A percentile compares a stretch with the other conserved stretches of the same genome.
These are phyloP conservation scores for Penicillium oxalicum DNA, from an alignment of 2,329 filamentous ascomycete genomes.

Conservation along the genomic window DNA sequence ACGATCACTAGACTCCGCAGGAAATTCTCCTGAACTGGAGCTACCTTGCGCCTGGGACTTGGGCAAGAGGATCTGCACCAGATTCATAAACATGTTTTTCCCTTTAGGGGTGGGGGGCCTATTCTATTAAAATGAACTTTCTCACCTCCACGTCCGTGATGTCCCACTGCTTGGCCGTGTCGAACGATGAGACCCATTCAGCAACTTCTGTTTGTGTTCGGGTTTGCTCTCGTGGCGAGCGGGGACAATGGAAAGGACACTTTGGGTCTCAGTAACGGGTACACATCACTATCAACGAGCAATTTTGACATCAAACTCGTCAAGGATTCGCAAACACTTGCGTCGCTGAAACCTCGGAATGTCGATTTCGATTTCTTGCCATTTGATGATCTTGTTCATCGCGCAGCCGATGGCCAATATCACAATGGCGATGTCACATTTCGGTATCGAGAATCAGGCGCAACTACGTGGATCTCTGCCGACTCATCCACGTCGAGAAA, in stretches of 20 bases:
- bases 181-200: not conserved
- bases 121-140: not conserved
- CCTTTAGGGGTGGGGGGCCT: not conserved
- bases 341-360: slow-evolving; percentile 41
- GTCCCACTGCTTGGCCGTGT: not conserved
- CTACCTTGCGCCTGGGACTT: not conserved
- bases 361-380: slow-evolving; percentile 52
- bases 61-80: not conserved
- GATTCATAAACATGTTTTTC: not conserved
- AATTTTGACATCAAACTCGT: slow-evolving; percentile 43
- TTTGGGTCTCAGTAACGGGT: slow-evolving; percentile 39
- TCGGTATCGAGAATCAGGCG: slow-evolving; percentile 45
- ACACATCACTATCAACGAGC: slow-evolving; percentile 34
- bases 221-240: not conserved
- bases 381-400: slow-evolving; percentile 44
- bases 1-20: slow-evolving; percentile 3
- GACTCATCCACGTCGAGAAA: slow-evolving; percentile 44
- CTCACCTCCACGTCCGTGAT: not conserved
- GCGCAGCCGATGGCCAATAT: slow-evolving; percentile 50
- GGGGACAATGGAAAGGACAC: slow-evolving; percentile 23
- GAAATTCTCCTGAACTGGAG: slow-evolving; percentile 2
- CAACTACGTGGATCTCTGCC: slow-evolving; percentile 41
- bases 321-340: slow-evolving; percentile 45
- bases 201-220: not conserved
- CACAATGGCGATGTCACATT: slow-evolving; percentile 55